Percentiles rank a stretch among this genome's conserved stretches.
Evolutionary conservation across 2,329 filamentous ascomycete species (phyloP).

Genomic region (Bertia moriformis): DNA sequence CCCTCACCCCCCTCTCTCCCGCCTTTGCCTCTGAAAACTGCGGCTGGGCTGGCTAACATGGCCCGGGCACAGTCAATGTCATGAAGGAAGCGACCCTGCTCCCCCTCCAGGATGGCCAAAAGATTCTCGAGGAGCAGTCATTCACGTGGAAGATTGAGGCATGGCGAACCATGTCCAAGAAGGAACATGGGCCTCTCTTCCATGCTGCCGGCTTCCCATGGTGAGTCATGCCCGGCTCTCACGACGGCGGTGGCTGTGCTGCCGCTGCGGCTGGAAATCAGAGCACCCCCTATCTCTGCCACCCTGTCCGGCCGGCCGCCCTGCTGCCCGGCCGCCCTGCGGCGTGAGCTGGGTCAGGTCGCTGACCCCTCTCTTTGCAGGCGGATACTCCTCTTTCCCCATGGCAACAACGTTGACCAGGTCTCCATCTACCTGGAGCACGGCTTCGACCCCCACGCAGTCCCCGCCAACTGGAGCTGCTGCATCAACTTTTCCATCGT

Average conservation of each 20-base stretch:
- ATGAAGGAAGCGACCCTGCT: conserved; percentile 72
- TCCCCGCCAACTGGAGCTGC: conserved; percentile 88
- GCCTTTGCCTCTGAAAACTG: conserved; percentile 2
- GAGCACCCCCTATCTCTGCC: not conserved
- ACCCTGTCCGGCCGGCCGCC: not conserved
- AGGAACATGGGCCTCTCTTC: conserved; percentile 79
- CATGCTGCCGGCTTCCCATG: conserved; percentile 77
- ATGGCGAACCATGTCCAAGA: conserved; percentile 67
- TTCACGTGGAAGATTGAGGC: conserved; percentile 78
- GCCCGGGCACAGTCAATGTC: conserved; percentile 57
- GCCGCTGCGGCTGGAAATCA: too few species aligned
- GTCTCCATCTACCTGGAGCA: conserved; percentile 95
- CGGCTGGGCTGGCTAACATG: conserved; percentile 3
- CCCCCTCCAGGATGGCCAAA: conserved; percentile 60
- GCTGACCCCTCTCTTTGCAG: conserved; percentile 22
- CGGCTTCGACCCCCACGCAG: conserved; percentile 60
- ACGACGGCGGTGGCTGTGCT: too few species aligned
- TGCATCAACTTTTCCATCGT: conserved; percentile 93
- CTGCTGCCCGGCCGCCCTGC: too few species aligned
- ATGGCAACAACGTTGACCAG: conserved; percentile 84
- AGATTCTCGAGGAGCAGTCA: conserved; percentile 60
- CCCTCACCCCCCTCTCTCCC: conserved; percentile 1
- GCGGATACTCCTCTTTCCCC: conserved; percentile 91
- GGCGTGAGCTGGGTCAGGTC: too few species aligned
- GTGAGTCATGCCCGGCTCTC: conserved; percentile 30